These are phyloP conservation scores for Sporisorium scitamineum DNA, from an alignment of 1,284 basidiomycete genomes.

Conservation along the genomic window DNA sequence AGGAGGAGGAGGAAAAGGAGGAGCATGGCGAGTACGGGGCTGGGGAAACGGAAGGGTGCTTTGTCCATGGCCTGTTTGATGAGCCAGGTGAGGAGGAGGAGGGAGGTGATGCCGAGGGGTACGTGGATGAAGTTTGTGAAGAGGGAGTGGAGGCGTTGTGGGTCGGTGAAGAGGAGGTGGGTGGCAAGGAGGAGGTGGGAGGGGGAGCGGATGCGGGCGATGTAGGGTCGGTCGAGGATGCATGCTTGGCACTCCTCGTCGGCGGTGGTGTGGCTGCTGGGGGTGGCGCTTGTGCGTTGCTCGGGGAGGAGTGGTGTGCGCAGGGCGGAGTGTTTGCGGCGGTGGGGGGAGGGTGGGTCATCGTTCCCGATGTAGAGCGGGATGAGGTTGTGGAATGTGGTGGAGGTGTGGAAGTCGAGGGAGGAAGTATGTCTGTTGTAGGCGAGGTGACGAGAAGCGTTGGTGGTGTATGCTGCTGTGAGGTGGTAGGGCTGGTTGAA, in stretches of 20 bases:
- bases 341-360: too few species aligned
- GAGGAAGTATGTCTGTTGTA: background rate
- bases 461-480: slow-evolving; percentile 6
- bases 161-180: slow-evolving; percentile 28
- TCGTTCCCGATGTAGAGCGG: slow-evolving; percentile 1
- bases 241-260: slow-evolving; percentile 22
- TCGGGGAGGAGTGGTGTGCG: background rate
- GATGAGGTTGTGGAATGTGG: background rate
- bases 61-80: slow-evolving; percentile 55
- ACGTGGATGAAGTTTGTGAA: slow-evolving; percentile 62
- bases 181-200: slow-evolving; percentile 32
- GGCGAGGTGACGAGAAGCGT: slow-evolving; percentile 4
- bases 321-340: background rate
- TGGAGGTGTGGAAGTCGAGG: background rate
- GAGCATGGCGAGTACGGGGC: slow-evolving; percentile 55
- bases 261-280: background rate
- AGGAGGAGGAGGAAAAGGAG: slow-evolving; percentile 49
- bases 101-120: slow-evolving; percentile 50
- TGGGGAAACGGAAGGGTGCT: slow-evolving; percentile 58
- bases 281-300: background rate
- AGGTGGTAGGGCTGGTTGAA: too few species aligned
- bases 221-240: slow-evolving; percentile 11
- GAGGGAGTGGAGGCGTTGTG: slow-evolving; percentile 22
- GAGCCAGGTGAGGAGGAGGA: slow-evolving; percentile 45
- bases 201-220: slow-evolving; percentile 17